A percentile compares a stretch with the other conserved stretches of the same genome.
Conservation (phyloP, 495 filamentous ascomycete species). For the Sordaria brevicollis region DNA sequence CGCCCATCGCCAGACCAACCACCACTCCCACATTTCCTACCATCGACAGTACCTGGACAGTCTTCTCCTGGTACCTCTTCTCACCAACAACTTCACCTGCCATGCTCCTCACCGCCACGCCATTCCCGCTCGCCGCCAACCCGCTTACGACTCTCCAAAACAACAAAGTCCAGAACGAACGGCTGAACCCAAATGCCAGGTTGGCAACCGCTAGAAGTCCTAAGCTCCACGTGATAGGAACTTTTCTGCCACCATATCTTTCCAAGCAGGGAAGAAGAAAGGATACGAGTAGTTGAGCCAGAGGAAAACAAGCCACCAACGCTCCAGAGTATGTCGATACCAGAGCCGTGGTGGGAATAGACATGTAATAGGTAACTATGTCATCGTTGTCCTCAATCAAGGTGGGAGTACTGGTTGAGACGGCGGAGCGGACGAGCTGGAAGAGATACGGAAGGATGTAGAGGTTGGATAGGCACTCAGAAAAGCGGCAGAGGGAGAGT, state of each 20-base stretch:
- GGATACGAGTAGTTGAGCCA: slow-evolving; percentile 45
- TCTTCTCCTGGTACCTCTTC: slow-evolving; percentile 58
- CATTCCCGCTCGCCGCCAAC: slow-evolving; percentile 59
- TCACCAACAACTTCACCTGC: slow-evolving; percentile 59
- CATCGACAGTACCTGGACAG: slow-evolving; percentile 73
- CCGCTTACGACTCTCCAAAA: slow-evolving; percentile 60
- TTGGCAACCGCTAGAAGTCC: slow-evolving; percentile 58
- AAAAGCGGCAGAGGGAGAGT: slow-evolving; percentile 40
- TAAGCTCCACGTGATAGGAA: slow-evolving; percentile 61
- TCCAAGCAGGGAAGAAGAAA: slow-evolving; percentile 54
- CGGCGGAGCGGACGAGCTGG: slow-evolving; percentile 45
- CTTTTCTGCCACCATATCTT: slow-evolving; percentile 55
- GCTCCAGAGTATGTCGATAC: slow-evolving; percentile 3
- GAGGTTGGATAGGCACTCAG: slow-evolving; percentile 41
- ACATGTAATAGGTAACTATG: slow-evolving; percentile 24
- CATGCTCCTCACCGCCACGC: slow-evolving; percentile 73
- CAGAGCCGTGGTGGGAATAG: background rate
- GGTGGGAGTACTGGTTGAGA: slow-evolving; percentile 51
- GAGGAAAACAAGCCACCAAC: slow-evolving; percentile 2
- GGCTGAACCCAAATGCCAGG: slow-evolving; percentile 62
- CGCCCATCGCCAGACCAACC: slow-evolving; percentile 43
- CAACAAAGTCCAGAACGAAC: slow-evolving; percentile 58
- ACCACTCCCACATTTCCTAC: slow-evolving; percentile 70
- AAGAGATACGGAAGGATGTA: slow-evolving; percentile 46
- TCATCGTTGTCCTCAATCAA: slow-evolving; percentile 17